These are phyloP conservation scores for Nemania sp. DNA, from an alignment of 2,329 filamentous ascomycete species.

Conservation along the genomic window DNA sequence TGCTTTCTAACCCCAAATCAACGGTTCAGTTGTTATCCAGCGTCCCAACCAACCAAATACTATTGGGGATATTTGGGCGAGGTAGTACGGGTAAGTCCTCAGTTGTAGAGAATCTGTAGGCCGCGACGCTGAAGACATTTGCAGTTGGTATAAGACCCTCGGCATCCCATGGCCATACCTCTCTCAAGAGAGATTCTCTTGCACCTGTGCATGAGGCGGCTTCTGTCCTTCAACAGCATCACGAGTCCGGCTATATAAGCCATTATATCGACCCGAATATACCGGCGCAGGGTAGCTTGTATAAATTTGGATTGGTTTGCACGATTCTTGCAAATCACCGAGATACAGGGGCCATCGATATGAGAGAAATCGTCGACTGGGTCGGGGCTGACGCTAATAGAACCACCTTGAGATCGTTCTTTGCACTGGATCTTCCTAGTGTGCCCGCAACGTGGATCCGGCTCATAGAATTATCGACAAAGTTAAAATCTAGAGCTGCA, in stretches of 20 bases:
- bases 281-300: background rate
- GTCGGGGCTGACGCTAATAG: constrained; percentile 7
- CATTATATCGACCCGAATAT: background rate
- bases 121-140: background rate
- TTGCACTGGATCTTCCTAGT: background rate
- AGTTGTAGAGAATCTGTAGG: background rate
- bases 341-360: background rate
- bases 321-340: background rate
- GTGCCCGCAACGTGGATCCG: background rate
- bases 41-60: constrained; percentile 3
- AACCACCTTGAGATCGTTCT: background rate
- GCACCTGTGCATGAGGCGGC: no score
- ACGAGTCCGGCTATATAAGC: background rate
- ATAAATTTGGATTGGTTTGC: background rate
- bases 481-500: background rate
- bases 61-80: background rate
- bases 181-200: no score
- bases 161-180: no score
- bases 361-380: background rate
- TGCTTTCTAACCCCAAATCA: constrained; percentile 1
- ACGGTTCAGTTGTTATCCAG: background rate
- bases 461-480: background rate
- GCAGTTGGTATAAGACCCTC: background rate
- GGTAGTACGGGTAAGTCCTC: constrained; percentile 8
- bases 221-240: no score